A percentile compares a stretch with the other conserved stretches of the same genome.
Evolutionary conservation across 2,329 filamentous ascomycete genomes (phyloP).

Genomic region (Colletotrichum phormii): DNA sequence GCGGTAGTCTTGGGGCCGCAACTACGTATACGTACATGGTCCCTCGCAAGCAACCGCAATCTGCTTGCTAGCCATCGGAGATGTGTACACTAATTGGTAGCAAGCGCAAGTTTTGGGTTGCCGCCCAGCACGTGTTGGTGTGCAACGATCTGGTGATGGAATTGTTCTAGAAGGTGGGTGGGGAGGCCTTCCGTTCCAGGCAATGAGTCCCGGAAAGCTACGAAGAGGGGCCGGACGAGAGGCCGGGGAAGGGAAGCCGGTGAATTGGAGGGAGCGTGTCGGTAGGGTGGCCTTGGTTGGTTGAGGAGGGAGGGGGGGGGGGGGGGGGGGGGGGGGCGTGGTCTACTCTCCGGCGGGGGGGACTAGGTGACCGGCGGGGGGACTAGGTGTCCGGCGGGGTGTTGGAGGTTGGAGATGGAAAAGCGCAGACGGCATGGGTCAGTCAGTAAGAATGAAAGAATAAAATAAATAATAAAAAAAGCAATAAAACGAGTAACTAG

Average conservation of each 20-base stretch:
- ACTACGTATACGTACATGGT: neutral
- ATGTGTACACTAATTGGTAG: neutral
- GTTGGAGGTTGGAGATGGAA: neutral
- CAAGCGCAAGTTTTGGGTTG: neutral
- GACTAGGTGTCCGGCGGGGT: no score
- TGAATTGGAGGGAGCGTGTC: slow-evolving; percentile 1
- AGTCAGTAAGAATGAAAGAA: neutral
- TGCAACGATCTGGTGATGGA: slow-evolving; percentile 10
- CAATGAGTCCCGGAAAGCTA: slow-evolving; percentile 16
- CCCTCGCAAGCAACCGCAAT: neutral
- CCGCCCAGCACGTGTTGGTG: slow-evolving; percentile 9
- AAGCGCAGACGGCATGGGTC: neutral
- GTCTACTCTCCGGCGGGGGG: neutral
- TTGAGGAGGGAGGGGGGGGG: neutral
- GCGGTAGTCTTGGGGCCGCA: neutral
- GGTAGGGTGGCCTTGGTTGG: neutral
- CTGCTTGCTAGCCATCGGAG: neutral
- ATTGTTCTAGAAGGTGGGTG: slow-evolving; percentile 29
- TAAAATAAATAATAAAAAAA: neutral
- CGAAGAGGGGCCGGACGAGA: slow-evolving; percentile 25
- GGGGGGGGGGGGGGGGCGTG: neutral
- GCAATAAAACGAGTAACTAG: neutral
- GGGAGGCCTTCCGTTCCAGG: slow-evolving; percentile 19
- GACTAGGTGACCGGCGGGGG: no score
- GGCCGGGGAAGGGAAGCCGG: slow-evolving; percentile 23